Evolutionary conservation across 129 eudicot genomes (phyloP).

Genomic region (Helianthus annuus): DNA sequence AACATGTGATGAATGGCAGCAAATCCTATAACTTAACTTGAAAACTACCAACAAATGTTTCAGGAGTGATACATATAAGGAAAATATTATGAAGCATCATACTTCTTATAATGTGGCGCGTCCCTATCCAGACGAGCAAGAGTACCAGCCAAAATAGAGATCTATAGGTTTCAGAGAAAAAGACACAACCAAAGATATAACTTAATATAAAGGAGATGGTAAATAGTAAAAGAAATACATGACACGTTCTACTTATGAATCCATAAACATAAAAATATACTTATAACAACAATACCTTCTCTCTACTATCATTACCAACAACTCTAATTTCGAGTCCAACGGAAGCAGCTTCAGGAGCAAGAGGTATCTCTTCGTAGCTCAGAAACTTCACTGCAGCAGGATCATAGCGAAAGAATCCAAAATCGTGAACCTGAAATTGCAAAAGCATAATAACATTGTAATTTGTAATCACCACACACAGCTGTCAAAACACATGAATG

Average conservation of each 20-base stretch:
- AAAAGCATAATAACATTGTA: background rate
- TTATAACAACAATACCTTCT: constrained; percentile 55
- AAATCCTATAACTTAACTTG: constrained; percentile 4
- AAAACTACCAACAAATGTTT: constrained; percentile 2
- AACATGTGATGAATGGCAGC: constrained; percentile 7
- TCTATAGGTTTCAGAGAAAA: constrained; percentile 42
- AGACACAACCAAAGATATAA: too few relatives aligned
- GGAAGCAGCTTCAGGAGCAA: constrained; percentile 71
- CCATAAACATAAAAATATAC: too few relatives aligned
- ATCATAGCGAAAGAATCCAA: constrained; percentile 96
- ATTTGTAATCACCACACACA: background rate
- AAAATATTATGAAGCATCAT: constrained; percentile 4
- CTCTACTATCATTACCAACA: constrained; percentile 99
- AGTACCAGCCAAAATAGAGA: constrained; percentile 96
- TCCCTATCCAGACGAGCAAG: constrained; percentile 96
- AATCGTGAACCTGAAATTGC: constrained; percentile 82
- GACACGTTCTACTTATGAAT: too few relatives aligned
- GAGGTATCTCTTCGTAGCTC: constrained; percentile 97
- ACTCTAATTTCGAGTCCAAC: constrained; percentile 91
- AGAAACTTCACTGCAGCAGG: constrained; percentile 80
- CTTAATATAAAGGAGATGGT: too few relatives aligned
- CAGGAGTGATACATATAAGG: background rate
- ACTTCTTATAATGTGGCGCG: constrained; percentile 93
- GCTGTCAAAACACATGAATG: background rate
- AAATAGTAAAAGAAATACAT: too few relatives aligned